A percentile compares a stretch with the other conserved stretches of the same genome.
phyloP scores from a whole-genome alignment of 2,329 filamentous ascomycete species.

The Trichoderma polysporum region DNA sequence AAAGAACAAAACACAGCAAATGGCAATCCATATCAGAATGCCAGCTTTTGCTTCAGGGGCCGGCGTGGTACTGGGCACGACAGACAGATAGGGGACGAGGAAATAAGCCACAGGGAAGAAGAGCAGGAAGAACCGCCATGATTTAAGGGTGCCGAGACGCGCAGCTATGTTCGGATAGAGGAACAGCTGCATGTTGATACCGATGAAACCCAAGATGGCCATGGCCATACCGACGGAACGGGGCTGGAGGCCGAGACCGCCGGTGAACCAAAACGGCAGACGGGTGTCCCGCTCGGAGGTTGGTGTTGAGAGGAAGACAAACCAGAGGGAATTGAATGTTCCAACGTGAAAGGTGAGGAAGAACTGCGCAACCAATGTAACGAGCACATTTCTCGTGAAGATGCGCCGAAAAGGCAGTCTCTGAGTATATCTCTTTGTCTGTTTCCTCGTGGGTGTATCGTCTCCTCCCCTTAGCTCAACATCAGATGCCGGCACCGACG shows the following conservation, averaged over 20 bases:
- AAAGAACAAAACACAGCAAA: constrained; percentile 60
- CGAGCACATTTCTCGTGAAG: constrained; percentile 54
- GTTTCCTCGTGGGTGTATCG: constrained; percentile 14
- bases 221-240: constrained; percentile 74
- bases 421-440: constrained; percentile 42
- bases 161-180: constrained; percentile 68
- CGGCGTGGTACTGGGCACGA: constrained; percentile 58
- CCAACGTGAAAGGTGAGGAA: constrained; percentile 71
- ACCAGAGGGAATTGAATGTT: constrained; percentile 74
- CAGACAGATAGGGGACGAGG: constrained; percentile 66
- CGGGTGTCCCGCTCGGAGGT: constrained; percentile 38
- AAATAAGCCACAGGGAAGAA: constrained; percentile 71
- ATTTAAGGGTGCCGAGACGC: constrained; percentile 65
- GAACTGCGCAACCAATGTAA: constrained; percentile 63
- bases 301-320: constrained; percentile 73
- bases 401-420: constrained; percentile 54
- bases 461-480: constrained; percentile 25
- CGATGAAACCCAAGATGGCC: constrained; percentile 71
- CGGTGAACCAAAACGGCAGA: constrained; percentile 64
- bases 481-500: constrained; percentile 27
- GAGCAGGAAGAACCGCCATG: constrained; percentile 66
- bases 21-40: constrained; percentile 61
- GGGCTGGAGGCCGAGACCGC: constrained; percentile 72
- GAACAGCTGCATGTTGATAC: constrained; percentile 61
- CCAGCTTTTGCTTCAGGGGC: constrained; percentile 55